A percentile compares a stretch with the other conserved stretches of the same genome.
Conservation (phyloP, 2,329 filamentous ascomycete species). For the Aurifilum marmelostoma region DNA sequence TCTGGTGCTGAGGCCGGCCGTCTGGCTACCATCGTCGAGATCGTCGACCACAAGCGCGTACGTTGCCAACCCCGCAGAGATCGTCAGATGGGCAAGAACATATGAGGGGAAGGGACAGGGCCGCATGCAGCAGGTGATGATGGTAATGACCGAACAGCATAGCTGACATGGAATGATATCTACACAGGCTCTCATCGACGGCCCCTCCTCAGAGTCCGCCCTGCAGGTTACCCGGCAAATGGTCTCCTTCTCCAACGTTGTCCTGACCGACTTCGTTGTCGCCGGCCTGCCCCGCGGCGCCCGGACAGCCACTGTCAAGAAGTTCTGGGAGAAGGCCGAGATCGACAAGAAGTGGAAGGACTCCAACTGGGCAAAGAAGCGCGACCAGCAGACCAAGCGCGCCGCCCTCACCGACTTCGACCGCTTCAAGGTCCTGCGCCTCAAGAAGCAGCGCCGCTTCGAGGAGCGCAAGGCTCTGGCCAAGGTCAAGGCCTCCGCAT, state of each 20-base stretch:
- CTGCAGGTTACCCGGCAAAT: conserved; percentile 85
- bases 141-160: conserved; percentile 25
- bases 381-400: conserved; percentile 82
- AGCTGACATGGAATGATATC: conserved; percentile 35
- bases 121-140: not conserved
- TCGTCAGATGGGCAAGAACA: conserved; percentile 13
- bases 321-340: conserved; percentile 86
- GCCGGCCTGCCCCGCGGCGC: conserved; percentile 82
- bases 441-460: conserved; percentile 99
- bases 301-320: conserved; percentile 81
- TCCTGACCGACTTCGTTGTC: conserved; percentile 89
- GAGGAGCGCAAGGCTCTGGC: conserved; percentile 96
- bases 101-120: not conserved
- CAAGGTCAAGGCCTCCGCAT: conserved; percentile 85
- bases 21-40: conserved; percentile 95
- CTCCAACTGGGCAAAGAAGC: conserved; percentile 94
- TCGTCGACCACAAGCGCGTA: conserved; percentile 99
- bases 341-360: conserved; percentile 93
- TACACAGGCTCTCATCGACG: conserved; percentile 93
- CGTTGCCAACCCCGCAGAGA: conserved; percentile 49
- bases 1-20: conserved; percentile 80
- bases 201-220: conserved; percentile 80
- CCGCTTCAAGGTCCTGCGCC: conserved; percentile 98
- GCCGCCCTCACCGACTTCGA: conserved; percentile 96
- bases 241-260: conserved; percentile 77